These are phyloP conservation scores for Plenodomus tracheiphilus DNA, from an alignment of 2,329 filamentous ascomycete genomes.

Conservation along the genomic window DNA sequence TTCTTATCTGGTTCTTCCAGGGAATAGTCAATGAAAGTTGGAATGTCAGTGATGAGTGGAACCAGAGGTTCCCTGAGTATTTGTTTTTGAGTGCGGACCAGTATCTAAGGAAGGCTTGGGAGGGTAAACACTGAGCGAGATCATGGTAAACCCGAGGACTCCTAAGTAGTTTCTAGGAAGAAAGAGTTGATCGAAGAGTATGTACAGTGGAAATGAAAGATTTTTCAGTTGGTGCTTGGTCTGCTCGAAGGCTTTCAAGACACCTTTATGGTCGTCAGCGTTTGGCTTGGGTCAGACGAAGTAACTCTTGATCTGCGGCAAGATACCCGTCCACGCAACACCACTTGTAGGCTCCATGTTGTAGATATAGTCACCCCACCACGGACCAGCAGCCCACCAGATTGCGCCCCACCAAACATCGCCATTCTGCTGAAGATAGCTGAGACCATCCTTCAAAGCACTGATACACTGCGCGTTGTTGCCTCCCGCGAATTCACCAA, in stretches of 20 bases:
- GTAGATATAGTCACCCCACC: conserved; percentile 54
- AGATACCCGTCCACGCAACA: conserved; percentile 43
- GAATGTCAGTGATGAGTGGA: conserved; percentile 52
- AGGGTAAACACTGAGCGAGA: conserved; percentile 36
- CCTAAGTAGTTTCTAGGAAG: not conserved
- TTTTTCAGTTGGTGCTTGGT: not conserved
- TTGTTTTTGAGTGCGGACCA: conserved; percentile 48
- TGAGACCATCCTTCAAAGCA: conserved; percentile 55
- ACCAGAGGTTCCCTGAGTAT: conserved; percentile 51
- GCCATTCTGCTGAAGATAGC: conserved; percentile 52
- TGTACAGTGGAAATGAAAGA: not conserved
- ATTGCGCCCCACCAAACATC: conserved; percentile 59
- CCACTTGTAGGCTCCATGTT: conserved; percentile 55
- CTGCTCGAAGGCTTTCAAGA: not conserved
- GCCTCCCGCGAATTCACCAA: conserved; percentile 61
- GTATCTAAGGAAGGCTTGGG: conserved; percentile 50
- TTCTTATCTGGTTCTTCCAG: conserved; percentile 49
- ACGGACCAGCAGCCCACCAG: conserved; percentile 62
- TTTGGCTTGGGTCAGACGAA: conserved; percentile 19
- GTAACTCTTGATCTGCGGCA: conserved; percentile 43
- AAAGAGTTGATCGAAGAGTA: not conserved
- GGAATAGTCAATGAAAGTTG: conserved; percentile 49
- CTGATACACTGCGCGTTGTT: conserved; percentile 54
- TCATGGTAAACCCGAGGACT: not conserved
- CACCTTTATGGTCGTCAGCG: not conserved